These are phyloP conservation scores for Ichthyophthirius multifiliis DNA, from an alignment of 169 alveolate genomes.

Conservation along the genomic window DNA sequence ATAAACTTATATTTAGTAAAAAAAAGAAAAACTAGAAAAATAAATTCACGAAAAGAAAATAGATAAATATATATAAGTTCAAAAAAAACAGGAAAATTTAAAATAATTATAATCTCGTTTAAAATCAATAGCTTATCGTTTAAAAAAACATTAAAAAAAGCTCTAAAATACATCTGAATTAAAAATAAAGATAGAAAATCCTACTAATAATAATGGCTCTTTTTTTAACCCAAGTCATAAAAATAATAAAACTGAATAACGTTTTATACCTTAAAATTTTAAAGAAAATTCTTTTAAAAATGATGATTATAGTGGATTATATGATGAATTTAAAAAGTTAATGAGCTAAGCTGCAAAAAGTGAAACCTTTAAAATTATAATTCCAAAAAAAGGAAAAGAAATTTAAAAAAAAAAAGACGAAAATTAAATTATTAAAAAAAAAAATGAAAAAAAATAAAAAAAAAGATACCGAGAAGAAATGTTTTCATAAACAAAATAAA, in stretches of 20 bases:
- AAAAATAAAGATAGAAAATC: not conserved
- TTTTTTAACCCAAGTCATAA: not conserved
- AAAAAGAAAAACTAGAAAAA: not conserved
- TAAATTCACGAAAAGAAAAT: too few species aligned
- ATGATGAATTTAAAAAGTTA: not conserved
- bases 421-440: not conserved
- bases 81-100: not conserved
- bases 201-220: not conserved
- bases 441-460: not conserved
- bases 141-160: not conserved
- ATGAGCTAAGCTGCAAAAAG: too few species aligned
- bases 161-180: not conserved
- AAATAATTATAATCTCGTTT: not conserved
- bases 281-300: not conserved
- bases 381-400: too few species aligned
- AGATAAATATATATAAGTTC: too few species aligned
- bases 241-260: not conserved
- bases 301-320: not conserved
- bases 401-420: too few species aligned
- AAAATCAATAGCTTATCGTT: not conserved
- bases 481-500: too few species aligned
- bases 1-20: not conserved
- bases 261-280: not conserved
- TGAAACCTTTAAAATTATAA: too few species aligned
- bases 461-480: too few species aligned